Percentiles rank a stretch among this genome's conserved stretches.
These are phyloP conservation scores for Pluteus cervinus DNA, from an alignment of 768 basidiomycete genomes.

Conservation along the genomic window DNA sequence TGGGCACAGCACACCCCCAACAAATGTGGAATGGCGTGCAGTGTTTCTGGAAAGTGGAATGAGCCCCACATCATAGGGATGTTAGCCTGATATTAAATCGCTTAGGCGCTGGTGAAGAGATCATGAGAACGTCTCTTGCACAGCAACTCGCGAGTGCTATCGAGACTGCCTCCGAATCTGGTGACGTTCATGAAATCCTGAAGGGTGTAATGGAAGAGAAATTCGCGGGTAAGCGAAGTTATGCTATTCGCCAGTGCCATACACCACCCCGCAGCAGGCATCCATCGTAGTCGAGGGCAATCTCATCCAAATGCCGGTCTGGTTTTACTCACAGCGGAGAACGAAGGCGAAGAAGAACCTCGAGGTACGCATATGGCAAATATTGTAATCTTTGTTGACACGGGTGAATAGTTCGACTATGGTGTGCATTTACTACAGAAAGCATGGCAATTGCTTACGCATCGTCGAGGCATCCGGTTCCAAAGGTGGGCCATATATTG, in stretches of 20 bases:
- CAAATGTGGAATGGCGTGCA: conserved; percentile 49
- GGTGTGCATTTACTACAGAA: conserved; percentile 80
- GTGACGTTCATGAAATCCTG: conserved; percentile 55
- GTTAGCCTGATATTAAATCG: neutral
- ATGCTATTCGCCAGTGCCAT: neutral
- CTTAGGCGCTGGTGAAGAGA: conserved; percentile 70
- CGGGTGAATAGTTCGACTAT: conserved; percentile 59
- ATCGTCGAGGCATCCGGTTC: conserved; percentile 43
- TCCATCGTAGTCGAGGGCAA: conserved; percentile 32
- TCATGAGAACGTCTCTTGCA: conserved; percentile 53
- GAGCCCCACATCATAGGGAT: conserved; percentile 4
- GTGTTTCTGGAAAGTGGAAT: conserved; percentile 47
- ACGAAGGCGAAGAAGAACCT: conserved; percentile 26
- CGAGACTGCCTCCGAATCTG: conserved; percentile 16
- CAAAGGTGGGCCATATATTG: conserved; percentile 40
- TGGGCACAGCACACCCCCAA: conserved; percentile 46
- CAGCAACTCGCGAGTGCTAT: conserved; percentile 45
- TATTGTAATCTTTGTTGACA: too few species aligned
- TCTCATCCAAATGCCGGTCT: conserved; percentile 52
- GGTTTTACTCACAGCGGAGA: conserved; percentile 50
- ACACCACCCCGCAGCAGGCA: conserved; percentile 10
- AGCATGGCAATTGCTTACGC: conserved; percentile 79
- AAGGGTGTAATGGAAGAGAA: conserved; percentile 34
- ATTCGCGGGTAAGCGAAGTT: conserved; percentile 43
- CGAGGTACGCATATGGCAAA: too few species aligned